These are phyloP conservation scores for Eimeria falciformis DNA, from an alignment of 169 alveolate genomes.

Conservation along the genomic window DNA sequence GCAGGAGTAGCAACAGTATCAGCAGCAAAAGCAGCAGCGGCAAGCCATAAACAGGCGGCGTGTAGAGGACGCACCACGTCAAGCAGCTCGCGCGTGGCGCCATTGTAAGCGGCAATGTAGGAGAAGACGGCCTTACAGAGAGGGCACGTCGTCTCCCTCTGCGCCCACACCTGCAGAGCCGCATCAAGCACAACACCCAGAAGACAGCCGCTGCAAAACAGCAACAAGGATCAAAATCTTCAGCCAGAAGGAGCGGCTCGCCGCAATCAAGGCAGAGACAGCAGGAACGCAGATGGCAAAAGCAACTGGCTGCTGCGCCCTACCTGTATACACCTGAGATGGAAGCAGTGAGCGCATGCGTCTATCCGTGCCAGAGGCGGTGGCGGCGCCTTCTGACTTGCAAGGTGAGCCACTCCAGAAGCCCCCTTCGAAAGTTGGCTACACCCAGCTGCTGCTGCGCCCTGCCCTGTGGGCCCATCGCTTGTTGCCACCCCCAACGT, in stretches of 20 bases:
- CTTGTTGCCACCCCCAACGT: neutral
- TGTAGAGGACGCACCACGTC: constrained; percentile 38
- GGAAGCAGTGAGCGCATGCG: constrained; percentile 62
- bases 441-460: neutral
- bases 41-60: neutral
- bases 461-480: constrained; percentile 12
- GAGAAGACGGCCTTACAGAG: constrained; percentile 76
- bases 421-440: too few relatives aligned
- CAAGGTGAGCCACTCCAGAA: too few relatives aligned
- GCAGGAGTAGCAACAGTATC: neutral
- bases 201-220: neutral
- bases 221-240: neutral
- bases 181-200: neutral
- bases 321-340: constrained; percentile 45
- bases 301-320: neutral
- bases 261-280: neutral
- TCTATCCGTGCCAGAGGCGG: constrained; percentile 41
- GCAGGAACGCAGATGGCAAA: neutral
- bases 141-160: constrained; percentile 77
- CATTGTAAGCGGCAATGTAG: constrained; percentile 70
- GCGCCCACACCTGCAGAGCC: constrained; percentile 75
- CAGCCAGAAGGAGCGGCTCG: neutral
- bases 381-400: neutral
- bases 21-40: constrained; percentile 1
- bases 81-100: constrained; percentile 59